These are phyloP conservation scores for Tillandsia fasciculata DNA, from an alignment of 176 grass and related monocot genomes.

Conservation along the genomic window DNA sequence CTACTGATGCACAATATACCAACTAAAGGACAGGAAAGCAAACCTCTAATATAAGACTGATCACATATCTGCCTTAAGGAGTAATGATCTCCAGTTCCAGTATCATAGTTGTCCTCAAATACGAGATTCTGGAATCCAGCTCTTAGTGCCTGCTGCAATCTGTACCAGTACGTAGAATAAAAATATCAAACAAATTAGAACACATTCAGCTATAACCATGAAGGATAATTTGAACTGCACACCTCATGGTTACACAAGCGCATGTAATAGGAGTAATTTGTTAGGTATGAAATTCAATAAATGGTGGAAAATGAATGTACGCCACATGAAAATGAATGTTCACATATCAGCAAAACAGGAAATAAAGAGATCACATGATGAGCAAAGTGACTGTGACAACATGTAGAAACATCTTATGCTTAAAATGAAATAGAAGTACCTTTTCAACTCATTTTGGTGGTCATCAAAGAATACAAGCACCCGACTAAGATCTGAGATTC, in stretches of 20 bases:
- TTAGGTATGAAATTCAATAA: neutral
- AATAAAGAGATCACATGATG: neutral
- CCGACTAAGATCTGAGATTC: conserved; percentile 55
- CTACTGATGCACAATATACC: neutral
- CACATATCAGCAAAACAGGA: neutral
- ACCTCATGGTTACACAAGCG: neutral
- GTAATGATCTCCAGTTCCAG: conserved; percentile 87
- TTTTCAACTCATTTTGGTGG: conserved; percentile 90
- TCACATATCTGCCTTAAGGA: conserved; percentile 87
- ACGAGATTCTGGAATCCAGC: conserved; percentile 71
- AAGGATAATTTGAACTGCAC: neutral
- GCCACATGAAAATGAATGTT: neutral
- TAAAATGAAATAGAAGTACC: conserved; percentile 15
- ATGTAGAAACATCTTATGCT: conserved; percentile 1
- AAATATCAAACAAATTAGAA: neutral
- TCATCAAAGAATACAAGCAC: conserved; percentile 96
- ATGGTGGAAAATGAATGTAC: neutral
- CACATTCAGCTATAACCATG: neutral
- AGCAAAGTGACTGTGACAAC: neutral
- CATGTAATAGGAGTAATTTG: neutral
- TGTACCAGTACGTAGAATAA: conserved; percentile 4
- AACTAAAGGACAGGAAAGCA: neutral
- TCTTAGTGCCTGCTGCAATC: conserved; percentile 61
- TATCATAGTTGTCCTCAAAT: conserved; percentile 98
- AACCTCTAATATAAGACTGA: conserved; percentile 77